Percentiles rank a stretch among this genome's conserved stretches.
phyloP scores from a whole-genome alignment of 1,139 yeast species.

The Wickerhamomyces sp. region DNA sequence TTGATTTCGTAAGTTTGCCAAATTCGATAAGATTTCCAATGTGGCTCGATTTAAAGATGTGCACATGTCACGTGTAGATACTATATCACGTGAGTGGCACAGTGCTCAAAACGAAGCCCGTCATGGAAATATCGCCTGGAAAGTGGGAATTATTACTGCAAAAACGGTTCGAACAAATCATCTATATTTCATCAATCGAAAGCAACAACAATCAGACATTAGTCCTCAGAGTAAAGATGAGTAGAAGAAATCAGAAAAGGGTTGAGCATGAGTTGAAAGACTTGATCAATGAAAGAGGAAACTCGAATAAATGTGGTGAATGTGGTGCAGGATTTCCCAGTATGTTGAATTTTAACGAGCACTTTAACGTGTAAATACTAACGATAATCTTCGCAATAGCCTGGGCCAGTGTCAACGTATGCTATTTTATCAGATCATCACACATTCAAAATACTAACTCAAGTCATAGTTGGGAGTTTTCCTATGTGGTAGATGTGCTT shows the following conservation, averaged over 20 bases:
- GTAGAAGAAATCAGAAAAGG: conserved; percentile 22
- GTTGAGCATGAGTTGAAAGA: conserved; percentile 30
- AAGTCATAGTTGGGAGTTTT: conserved; percentile 43
- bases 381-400: conserved; percentile 16
- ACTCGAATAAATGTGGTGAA: conserved; percentile 66
- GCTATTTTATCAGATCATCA: background rate
- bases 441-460: background rate
- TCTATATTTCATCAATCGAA: too few species aligned
- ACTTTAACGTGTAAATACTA: conserved; percentile 5
- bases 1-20: background rate
- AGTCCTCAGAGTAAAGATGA: conserved; percentile 9
- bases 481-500: conserved; percentile 75
- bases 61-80: background rate
- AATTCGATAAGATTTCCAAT: background rate
- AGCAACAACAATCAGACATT: too few species aligned
- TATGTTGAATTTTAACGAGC: conserved; percentile 16
- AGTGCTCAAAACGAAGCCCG: too few species aligned
- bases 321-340: conserved; percentile 61
- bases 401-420: conserved; percentile 41
- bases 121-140: too few species aligned
- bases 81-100: too few species aligned
- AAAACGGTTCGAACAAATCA: too few species aligned
- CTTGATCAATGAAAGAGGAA: conserved; percentile 36
- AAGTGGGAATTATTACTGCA: too few species aligned
- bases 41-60: background rate